Percentiles rank a stretch among this genome's conserved stretches.
phyloP scores from a whole-genome alignment of 2,329 filamentous ascomycete species.

The Clonostachys solani region DNA sequence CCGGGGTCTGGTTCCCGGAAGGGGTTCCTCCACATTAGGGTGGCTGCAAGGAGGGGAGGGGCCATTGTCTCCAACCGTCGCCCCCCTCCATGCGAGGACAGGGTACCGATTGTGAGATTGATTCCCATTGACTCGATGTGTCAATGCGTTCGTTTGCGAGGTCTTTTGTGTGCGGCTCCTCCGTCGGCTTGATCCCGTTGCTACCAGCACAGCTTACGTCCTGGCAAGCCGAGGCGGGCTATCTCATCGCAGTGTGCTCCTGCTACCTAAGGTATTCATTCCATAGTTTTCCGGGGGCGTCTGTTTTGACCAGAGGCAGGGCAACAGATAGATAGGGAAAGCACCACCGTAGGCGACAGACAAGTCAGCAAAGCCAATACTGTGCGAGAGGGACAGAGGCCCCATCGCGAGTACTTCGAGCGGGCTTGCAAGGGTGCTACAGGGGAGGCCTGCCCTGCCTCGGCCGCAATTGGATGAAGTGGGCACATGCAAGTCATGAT shows the following conservation, averaged over 20 bases:
- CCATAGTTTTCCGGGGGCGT: too few species aligned
- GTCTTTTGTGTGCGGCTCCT: not conserved
- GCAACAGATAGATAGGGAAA: too few species aligned
- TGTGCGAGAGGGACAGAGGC: not conserved
- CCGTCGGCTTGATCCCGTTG: not conserved
- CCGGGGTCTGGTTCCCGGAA: constrained; percentile 18
- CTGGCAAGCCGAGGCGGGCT: too few species aligned
- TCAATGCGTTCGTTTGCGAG: not conserved
- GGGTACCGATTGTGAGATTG: too few species aligned
- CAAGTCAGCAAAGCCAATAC: not conserved
- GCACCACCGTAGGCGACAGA: too few species aligned
- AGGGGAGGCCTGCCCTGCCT: not conserved
- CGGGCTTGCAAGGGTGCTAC: not conserved
- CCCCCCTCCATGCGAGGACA: not conserved
- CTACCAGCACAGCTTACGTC: not conserved
- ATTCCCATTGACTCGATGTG: too few species aligned
- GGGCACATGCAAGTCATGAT: constrained; percentile 3
- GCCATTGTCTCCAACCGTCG: constrained; percentile 14
- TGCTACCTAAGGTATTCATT: too few species aligned
- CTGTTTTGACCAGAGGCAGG: too few species aligned
- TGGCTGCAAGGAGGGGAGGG: constrained; percentile 20
- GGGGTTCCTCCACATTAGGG: constrained; percentile 25
- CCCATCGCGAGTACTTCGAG: not conserved
- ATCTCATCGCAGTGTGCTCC: too few species aligned
- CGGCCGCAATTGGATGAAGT: constrained; percentile 1